Evolutionary conservation across 768 basidiomycete species (phyloP).

Genomic region (Sarcodon aspratus): DNA sequence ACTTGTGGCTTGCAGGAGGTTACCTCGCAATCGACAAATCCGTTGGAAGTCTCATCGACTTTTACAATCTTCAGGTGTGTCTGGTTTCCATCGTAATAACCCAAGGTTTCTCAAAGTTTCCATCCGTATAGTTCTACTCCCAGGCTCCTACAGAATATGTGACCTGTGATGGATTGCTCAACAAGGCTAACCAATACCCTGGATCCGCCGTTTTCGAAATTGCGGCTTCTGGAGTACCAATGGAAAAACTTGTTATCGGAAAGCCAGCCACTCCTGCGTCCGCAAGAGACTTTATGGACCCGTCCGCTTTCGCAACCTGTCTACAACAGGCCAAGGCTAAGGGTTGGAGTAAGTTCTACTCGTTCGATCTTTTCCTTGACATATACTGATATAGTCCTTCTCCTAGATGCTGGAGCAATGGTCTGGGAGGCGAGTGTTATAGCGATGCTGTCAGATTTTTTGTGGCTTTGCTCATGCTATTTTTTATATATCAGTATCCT

Average conservation of each 20-base stretch:
- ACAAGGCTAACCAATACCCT: slow-evolving; percentile 41
- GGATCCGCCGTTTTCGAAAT: slow-evolving; percentile 46
- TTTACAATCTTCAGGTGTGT: slow-evolving; percentile 32
- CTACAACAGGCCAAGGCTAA: slow-evolving; percentile 43
- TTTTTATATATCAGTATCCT: slow-evolving; percentile 17
- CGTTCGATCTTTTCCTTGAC: neutral
- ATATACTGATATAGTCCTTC: neutral
- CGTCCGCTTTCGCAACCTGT: slow-evolving; percentile 46
- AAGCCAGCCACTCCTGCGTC: slow-evolving; percentile 36
- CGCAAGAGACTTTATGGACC: slow-evolving; percentile 43
- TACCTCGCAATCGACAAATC: slow-evolving; percentile 25
- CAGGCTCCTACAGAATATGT: slow-evolving; percentile 59
- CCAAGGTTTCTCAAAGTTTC: neutral
- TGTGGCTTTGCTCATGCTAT: too few relatives aligned
- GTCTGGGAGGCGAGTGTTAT: slow-evolving; percentile 17
- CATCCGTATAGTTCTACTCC: slow-evolving; percentile 12
- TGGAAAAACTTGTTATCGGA: slow-evolving; percentile 44
- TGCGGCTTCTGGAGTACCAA: slow-evolving; percentile 30
- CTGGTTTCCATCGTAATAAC: neutral
- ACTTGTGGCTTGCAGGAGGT: slow-evolving; percentile 15
- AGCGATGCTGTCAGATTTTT: too few relatives aligned
- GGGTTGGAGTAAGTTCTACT: slow-evolving; percentile 50
- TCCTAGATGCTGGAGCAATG: slow-evolving; percentile 27
- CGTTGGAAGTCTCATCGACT: slow-evolving; percentile 33
- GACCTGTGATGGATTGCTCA: slow-evolving; percentile 46